phyloP scores from a whole-genome alignment of 169 alveolate genomes.

The Prorocentrum cordatum region DNA sequence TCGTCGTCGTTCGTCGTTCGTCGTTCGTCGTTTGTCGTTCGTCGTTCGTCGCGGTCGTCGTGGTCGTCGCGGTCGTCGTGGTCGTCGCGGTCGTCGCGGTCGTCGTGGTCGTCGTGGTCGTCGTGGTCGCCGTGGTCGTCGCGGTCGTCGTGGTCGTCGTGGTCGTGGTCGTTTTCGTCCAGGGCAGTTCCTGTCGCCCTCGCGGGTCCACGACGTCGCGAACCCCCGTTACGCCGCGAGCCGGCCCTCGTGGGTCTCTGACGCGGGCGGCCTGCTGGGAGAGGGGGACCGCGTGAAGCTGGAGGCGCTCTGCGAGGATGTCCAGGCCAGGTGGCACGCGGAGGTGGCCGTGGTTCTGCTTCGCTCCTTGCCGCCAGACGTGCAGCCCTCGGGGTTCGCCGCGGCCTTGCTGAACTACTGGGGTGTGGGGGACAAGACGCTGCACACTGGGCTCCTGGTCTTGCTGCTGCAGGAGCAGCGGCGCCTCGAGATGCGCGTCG shows the following conservation, averaged over 20 bases:
- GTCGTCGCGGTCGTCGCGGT: no score
- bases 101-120: no score
- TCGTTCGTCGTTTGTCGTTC: no score
- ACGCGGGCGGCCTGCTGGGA: neutral
- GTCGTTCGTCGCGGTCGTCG: no score
- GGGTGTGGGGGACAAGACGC: constrained; percentile 31
- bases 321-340: neutral
- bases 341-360: constrained; percentile 8
- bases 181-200: no score
- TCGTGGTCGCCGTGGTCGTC: no score
- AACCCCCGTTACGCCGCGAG: constrained; percentile 10
- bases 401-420: constrained; percentile 29
- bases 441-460: constrained; percentile 32
- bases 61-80: no score
- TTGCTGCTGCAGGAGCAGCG: neutral
- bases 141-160: no score
- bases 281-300: neutral
- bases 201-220: constrained; percentile 35
- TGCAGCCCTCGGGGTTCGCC: neutral
- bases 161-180: no score
- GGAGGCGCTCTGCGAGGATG: constrained; percentile 5
- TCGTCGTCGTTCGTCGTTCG: no score
- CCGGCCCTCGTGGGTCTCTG: constrained; percentile 19
- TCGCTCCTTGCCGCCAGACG: neutral
- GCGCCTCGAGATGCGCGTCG: constrained; percentile 27